Base-by-base conservation (phyloP, 805 yeast genomes). In the Zygosaccharomyces kombuchaensis region DNA sequence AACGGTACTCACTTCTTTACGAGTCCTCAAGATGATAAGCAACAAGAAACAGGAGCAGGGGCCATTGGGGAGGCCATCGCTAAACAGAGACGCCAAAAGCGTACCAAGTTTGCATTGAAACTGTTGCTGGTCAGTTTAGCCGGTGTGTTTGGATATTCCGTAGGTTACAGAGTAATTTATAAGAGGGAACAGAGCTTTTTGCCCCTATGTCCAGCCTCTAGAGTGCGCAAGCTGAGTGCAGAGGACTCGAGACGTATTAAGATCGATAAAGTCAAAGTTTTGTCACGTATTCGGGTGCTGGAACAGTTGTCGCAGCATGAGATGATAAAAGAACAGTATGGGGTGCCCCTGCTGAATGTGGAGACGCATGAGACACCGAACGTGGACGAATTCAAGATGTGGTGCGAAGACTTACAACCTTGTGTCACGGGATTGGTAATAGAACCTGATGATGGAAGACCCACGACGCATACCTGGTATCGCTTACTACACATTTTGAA, bases 371-470 rank as follows among this genome's bases (percentile, higher is more conserved):
- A 41, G n/a, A 50, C 58, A 1, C 60, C 59, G 5, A 41, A 43
- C 36, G 46, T 56, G 10, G 47, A 50, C 27, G 52, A 56, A 10
- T 58, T 62, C 30, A 48, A 52, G 17, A 48, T 65, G 22, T 63
- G 67, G 69, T 54, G 62, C 32, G 62, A 63, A 37, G 66, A 64
- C 34, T 58, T 55, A 36, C 59, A 58, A 25, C 62, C 63, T 4
- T 57, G 63, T 29, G 51, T 64, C 6, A 56, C 54, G 26, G 67
- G 66, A 12, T 23, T 62, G 8, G 44, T 51, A 7, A 37, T 62
- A 3, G 55, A 44, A 27, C 59, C 60, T 16, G 41, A 52, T 16
- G 47, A 48, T n/a, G 36, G 35, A 12, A 47, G 48, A 19, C 36
- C 47, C 7, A 42, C 47, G 10, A 44, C 40, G 10, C 52, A 52